Base-by-base conservation (phyloP, 1,139 yeast genomes). In the Wickerhamiella infanticola region DNA sequence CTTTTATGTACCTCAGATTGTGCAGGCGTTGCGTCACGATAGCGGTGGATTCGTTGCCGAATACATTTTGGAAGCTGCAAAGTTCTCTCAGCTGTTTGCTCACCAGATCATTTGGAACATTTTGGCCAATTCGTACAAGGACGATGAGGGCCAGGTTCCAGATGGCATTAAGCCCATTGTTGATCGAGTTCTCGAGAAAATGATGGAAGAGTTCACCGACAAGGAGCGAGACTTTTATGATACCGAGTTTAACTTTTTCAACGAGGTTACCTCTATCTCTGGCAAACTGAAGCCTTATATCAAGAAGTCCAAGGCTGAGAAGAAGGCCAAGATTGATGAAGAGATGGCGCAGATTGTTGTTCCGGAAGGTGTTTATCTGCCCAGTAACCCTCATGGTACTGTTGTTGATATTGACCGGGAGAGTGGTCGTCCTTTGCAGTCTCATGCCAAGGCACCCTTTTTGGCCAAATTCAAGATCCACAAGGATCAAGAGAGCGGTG, bases 91-190 rank as follows among this genome's bases (percentile, higher is more conserved):
- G 56, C 69, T 88, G 51, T 93, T 93, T 69, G 88, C 97, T 0
- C 99, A 93, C 63, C 99, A 93, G 64, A 88, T 93, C 53, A 85
- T 93, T 51, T 93, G 99, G 99, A 93, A 93, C 58, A 85, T 93
- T 81, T 67, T 82, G 57, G 98, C 99, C 1, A 93, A 93, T 61
- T 76, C 90, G 52, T 90, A 74, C 63, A 81, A 80, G 56, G 98
- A 85, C 60, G 97, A 90, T 58, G 79, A 82, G 4, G 59, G 63
- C 0, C 68, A 74, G 0, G 71, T 73, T 4, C 95, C 95, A 4
- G 96, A 90, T 63, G 69, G 75, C 0, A 69, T 90, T 53, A 88
- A 90, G 60, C 96, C 97, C 0, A 73, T 74, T 2, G 70, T 90
- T 53, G 96, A 88, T 60, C 69, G 71, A 44, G 85, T 88, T 35